Evolutionary conservation across 768 basidiomycete species (phyloP).

Genomic region (Lyophyllum decastes): DNA sequence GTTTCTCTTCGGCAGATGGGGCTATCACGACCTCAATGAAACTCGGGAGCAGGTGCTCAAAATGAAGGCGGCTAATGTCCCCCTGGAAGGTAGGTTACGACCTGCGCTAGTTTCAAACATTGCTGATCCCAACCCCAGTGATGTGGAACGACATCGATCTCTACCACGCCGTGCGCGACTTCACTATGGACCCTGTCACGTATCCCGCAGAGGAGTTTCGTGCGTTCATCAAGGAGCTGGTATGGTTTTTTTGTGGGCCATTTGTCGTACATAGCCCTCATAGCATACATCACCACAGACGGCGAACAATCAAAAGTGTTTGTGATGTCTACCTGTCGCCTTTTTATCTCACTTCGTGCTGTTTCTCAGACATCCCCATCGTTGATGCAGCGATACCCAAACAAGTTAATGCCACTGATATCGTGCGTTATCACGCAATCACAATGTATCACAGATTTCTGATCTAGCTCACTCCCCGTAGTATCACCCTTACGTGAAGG

Average conservation of each 20-base stretch:
- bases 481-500: slow-evolving; percentile 71
- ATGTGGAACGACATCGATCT: slow-evolving; percentile 84
- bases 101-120: not conserved
- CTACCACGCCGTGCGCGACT: slow-evolving; percentile 68
- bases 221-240: slow-evolving; percentile 56
- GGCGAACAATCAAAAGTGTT: slow-evolving; percentile 50
- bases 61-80: slow-evolving; percentile 68
- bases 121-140: slow-evolving; percentile 34
- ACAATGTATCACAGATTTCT: not conserved
- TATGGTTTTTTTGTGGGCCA: slow-evolving; percentile 28
- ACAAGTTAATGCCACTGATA: slow-evolving; percentile 58
- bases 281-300: slow-evolving; percentile 23
- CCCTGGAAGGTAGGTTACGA: slow-evolving; percentile 61
- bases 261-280: too few relatives aligned
- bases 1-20: slow-evolving; percentile 30
- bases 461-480: slow-evolving; percentile 23
- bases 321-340: slow-evolving; percentile 9
- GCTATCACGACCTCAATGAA: slow-evolving; percentile 52
- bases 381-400: slow-evolving; percentile 64
- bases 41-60: slow-evolving; percentile 52
- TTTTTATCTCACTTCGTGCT: not conserved
- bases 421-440: slow-evolving; percentile 39
- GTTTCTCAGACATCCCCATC: slow-evolving; percentile 63
- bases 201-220: slow-evolving; percentile 58
- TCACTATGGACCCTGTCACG: slow-evolving; percentile 65